These are phyloP conservation scores for Sherardia arvensis DNA, from an alignment of 257 asterid genomes.

Conservation along the genomic window DNA sequence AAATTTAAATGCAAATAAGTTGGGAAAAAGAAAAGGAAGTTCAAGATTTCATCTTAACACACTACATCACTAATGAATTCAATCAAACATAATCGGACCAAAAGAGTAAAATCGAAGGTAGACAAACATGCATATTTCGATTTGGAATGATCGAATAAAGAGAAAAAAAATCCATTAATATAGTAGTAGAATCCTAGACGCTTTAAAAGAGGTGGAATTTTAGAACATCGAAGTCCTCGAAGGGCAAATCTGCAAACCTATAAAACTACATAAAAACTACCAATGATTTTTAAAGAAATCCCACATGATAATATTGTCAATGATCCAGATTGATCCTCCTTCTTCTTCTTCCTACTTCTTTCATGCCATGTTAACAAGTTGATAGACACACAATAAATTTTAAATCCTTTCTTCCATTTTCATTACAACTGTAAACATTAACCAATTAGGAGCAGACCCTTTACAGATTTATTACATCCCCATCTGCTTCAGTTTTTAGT, in stretches of 20 bases:
- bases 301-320: neutral
- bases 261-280: too few relatives aligned
- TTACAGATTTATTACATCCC: neutral
- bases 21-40: too few relatives aligned
- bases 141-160: neutral
- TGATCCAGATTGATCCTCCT: neutral
- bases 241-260: slow-evolving; percentile 1
- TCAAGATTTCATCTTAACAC: too few relatives aligned
- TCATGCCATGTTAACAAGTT: neutral
- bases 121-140: neutral
- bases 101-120: neutral
- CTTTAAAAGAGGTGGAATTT: neutral
- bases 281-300: neutral
- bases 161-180: too few relatives aligned
- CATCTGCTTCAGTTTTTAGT: neutral
- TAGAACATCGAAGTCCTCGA: neutral
- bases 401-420: neutral
- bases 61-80: neutral
- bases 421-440: neutral
- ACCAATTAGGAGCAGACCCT: neutral
- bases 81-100: neutral
- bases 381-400: neutral
- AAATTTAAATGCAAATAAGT: too few relatives aligned
- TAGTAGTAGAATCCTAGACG: neutral
- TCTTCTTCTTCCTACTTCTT: neutral